phyloP scores from a whole-genome alignment of 1,284 basidiomycete genomes.

The Macrocybe sp. region DNA sequence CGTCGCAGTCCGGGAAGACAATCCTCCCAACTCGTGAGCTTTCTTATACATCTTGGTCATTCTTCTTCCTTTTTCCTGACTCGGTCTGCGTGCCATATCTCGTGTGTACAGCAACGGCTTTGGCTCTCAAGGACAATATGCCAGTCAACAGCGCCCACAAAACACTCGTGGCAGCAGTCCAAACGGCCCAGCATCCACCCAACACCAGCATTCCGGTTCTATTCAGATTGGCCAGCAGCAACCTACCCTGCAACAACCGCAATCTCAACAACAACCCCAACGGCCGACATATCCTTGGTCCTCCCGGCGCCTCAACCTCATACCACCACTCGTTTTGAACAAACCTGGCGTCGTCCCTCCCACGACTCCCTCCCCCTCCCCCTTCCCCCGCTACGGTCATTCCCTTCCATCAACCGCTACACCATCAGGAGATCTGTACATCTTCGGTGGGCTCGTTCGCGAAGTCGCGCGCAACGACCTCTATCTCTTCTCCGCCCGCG shows the following conservation, averaged over 20 bases:
- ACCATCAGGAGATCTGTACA: slow-evolving; percentile 83
- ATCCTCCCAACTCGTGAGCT: slow-evolving; percentile 37
- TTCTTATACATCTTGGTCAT: slow-evolving; percentile 1
- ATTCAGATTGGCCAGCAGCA: slow-evolving; percentile 10
- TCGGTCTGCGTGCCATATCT: too few species aligned
- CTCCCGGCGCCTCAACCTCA: slow-evolving; percentile 60
- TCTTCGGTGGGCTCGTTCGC: slow-evolving; percentile 95
- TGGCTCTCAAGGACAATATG: too few species aligned
- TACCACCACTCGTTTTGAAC: slow-evolving; percentile 56
- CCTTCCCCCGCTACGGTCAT: slow-evolving; percentile 97
- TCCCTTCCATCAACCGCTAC: slow-evolving; percentile 87
- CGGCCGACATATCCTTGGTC: slow-evolving; percentile 80
- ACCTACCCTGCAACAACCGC: slow-evolving; percentile 22
- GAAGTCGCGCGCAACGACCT: slow-evolving; percentile 93
- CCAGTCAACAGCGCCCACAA: slow-evolving; percentile 27
- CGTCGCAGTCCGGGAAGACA: slow-evolving; percentile 25
- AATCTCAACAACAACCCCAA: slow-evolving; percentile 29
- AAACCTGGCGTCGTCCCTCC: slow-evolving; percentile 58
- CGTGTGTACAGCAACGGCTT: too few species aligned
- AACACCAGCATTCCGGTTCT: too few species aligned
- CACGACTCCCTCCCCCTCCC: slow-evolving; percentile 67
- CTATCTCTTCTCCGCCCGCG: slow-evolving; percentile 83
- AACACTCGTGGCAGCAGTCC: slow-evolving; percentile 22
- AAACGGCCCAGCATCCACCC: slow-evolving; percentile 9
- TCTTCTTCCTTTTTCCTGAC: too few species aligned